A percentile compares a stretch with the other conserved stretches of the same genome.
phyloP scores from a whole-genome alignment of 1,284 basidiomycete species.

The Cutaneotrichosporon sp. region DNA sequence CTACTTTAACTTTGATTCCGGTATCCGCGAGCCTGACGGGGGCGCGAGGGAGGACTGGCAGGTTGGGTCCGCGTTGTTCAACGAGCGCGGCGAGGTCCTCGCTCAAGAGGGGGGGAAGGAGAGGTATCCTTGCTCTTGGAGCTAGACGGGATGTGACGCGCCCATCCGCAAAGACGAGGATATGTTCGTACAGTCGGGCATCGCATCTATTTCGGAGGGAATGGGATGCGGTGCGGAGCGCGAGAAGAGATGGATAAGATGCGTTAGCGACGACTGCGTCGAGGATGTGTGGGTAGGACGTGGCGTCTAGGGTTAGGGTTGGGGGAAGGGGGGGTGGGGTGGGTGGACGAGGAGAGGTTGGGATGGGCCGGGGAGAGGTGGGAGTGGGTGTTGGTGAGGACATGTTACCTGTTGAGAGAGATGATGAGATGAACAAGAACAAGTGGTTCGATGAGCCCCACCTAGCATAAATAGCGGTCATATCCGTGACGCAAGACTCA shows the following conservation, averaged over 20 bases:
- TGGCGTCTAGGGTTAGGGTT: constrained; percentile 6
- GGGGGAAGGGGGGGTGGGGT: neutral
- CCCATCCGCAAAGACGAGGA: neutral
- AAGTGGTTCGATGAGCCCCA: too few relatives aligned
- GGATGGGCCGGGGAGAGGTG: neutral
- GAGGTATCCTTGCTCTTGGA: neutral
- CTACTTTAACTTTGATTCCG: neutral
- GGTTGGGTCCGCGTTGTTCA: too few relatives aligned
- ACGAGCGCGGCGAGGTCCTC: too few relatives aligned
- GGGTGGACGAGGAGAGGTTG: neutral
- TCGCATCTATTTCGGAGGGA: constrained; percentile 4
- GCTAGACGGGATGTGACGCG: neutral
- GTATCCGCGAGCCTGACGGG: neutral
- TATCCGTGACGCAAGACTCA: too few relatives aligned
- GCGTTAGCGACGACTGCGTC: constrained; percentile 8
- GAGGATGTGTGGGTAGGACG: constrained; percentile 14
- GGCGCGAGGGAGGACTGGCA: too few relatives aligned
- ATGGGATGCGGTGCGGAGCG: constrained; percentile 3
- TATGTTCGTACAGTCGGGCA: neutral
- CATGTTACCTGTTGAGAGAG: too few relatives aligned
- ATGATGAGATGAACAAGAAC: too few relatives aligned
- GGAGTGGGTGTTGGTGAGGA: neutral
- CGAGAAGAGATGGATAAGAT: neutral
- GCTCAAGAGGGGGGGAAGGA: neutral
- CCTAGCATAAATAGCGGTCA: too few relatives aligned